Conservation (phyloP, 1,284 basidiomycete species). For the Cutaneotrichosporon cavernicola region DNA sequence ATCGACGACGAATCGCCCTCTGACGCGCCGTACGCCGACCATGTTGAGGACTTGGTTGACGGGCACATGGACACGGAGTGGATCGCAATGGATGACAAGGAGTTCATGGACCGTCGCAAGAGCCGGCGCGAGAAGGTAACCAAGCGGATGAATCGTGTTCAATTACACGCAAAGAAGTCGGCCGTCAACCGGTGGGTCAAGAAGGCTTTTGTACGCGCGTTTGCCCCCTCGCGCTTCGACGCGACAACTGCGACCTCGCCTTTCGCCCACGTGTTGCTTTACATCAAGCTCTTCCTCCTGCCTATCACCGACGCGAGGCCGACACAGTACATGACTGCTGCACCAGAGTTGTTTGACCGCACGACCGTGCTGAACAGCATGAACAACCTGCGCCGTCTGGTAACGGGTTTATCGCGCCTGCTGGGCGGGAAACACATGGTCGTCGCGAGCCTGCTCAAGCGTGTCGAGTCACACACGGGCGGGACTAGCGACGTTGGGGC, state of each 20-base stretch:
- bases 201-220: neutral
- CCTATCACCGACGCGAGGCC: slow-evolving; percentile 32
- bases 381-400: slow-evolving; percentile 73
- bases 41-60: slow-evolving; percentile 11
- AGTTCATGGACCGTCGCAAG: neutral
- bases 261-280: slow-evolving; percentile 25
- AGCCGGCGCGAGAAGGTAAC: neutral
- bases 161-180: neutral
- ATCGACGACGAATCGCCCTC: slow-evolving; percentile 9
- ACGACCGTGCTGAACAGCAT: slow-evolving; percentile 65
- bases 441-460: slow-evolving; percentile 74
- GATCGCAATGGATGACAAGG: slow-evolving; percentile 28
- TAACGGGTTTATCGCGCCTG: slow-evolving; percentile 75
- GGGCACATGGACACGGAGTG: slow-evolving; percentile 19
- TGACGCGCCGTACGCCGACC: slow-evolving; percentile 23
- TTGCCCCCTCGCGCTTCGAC: neutral
- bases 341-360: slow-evolving; percentile 46
- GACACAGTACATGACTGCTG: slow-evolving; percentile 23
- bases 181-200: neutral
- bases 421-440: slow-evolving; percentile 81
- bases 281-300: slow-evolving; percentile 43
- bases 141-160: neutral
- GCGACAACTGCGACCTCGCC: neutral
- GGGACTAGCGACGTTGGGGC: slow-evolving; percentile 64
- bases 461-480: slow-evolving; percentile 51